These are phyloP conservation scores for Podospora didyma DNA, from an alignment of 495 filamentous ascomycete genomes.

Conservation along the genomic window DNA sequence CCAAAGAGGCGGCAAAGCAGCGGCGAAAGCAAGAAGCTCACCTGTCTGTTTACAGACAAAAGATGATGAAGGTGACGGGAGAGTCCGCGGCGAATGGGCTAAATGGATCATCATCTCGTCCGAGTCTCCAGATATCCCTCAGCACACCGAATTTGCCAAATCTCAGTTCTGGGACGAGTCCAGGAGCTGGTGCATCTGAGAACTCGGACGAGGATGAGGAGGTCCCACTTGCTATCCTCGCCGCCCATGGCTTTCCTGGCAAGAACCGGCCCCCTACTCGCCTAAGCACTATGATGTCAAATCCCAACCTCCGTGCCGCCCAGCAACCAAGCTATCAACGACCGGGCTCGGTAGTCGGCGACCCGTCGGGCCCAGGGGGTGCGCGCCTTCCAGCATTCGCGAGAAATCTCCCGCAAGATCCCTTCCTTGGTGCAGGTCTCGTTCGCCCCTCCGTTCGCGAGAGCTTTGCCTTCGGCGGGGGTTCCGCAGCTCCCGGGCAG, in stretches of 20 bases:
- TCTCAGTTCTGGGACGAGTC: constrained; percentile 7
- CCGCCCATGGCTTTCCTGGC: constrained; percentile 88
- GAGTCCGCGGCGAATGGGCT: constrained; percentile 51
- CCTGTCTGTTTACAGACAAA: constrained; percentile 83
- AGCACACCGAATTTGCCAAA: constrained; percentile 52
- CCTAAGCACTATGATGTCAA: constrained; percentile 61
- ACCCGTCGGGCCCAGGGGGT: constrained; percentile 14
- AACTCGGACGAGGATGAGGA: constrained; percentile 81
- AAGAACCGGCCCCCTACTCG: constrained; percentile 75
- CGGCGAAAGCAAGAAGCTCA: constrained; percentile 88
- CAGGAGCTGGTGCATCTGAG: constrained; percentile 32
- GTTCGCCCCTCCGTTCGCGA: constrained; percentile 73
- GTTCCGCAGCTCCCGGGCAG: constrained; percentile 44
- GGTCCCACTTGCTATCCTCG: constrained; percentile 80
- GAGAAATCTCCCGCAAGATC: constrained; percentile 79
- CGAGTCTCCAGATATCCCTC: constrained; percentile 44
- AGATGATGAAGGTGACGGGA: constrained; percentile 96
- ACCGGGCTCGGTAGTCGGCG: constrained; percentile 28
- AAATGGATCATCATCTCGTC: constrained; percentile 37
- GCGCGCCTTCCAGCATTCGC: constrained; percentile 73
- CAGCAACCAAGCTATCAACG: constrained; percentile 34
- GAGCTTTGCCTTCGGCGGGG: constrained; percentile 66
- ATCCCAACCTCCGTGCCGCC: constrained; percentile 54
- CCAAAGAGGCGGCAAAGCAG: constrained; percentile 67
- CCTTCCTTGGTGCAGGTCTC: constrained; percentile 79